Evolutionary conservation across 495 filamentous ascomycete species (phyloP).

Genomic region (Penicillium pulvis): DNA sequence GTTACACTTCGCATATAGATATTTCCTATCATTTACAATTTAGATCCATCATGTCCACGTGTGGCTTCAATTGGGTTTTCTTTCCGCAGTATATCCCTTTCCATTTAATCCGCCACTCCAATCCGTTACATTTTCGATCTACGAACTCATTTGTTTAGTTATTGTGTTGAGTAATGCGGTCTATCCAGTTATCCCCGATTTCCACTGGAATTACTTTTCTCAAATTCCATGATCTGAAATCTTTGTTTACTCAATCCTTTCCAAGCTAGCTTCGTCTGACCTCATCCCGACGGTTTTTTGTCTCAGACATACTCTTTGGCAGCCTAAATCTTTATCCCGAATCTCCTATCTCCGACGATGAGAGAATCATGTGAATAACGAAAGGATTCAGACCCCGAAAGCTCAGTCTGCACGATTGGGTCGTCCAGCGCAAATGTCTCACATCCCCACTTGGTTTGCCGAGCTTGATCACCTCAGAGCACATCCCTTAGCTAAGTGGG

Average conservation of each 20-base stretch:
- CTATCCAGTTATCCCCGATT: no score
- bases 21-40: background rate
- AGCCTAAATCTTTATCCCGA: background rate
- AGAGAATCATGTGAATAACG: background rate
- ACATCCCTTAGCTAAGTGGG: constrained; percentile 3
- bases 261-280: background rate
- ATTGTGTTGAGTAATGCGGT: background rate
- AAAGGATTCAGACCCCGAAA: background rate
- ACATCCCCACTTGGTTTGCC: background rate
- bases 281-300: background rate
- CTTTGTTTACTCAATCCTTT: background rate
- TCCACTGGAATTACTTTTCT: background rate
- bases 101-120: no score
- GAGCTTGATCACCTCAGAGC: background rate
- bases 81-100: no score
- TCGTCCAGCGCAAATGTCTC: background rate
- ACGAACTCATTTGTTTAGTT: background rate
- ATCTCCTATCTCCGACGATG: background rate
- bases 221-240: background rate
- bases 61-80: no score
- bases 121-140: no score
- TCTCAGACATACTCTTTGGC: background rate
- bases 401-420: background rate
- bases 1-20: background rate
- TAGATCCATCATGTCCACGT: no score